Base-by-base conservation (phyloP, 2,329 filamentous ascomycete genomes). In the Furcasterigmium furcatum region DNA sequence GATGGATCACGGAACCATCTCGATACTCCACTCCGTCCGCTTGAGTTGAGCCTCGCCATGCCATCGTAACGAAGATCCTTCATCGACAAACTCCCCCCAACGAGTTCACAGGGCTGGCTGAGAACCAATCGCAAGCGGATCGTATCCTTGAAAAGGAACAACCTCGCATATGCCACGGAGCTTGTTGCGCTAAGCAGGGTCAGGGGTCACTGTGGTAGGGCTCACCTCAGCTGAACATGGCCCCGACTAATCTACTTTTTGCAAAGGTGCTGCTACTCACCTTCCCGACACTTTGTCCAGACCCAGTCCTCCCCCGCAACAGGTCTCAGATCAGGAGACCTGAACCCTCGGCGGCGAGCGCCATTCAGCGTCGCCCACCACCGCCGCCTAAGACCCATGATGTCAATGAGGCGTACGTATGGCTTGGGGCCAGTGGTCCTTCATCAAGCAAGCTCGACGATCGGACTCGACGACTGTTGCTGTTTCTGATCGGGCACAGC, bases 171-270 rank as follows among this genome's bases (percentile, higher is more conserved):
- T 48, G 39, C 25, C 47, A 49, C 27, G 22, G 36, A 42, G 43
- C 35, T 38, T 34, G 38, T 38, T 24, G 46, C 48, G 40, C 48
- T 52, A 47, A 41, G 27, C 50, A 45, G 38, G 46, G 48, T 47
- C 58, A 54, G 46, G 58, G 55, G 38, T 48, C 44, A 40, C 43
- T 43, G 52, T 52, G 52, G 55, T 64, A 61, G 56, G 60, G 61
- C 62, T 66, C 62, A 66, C 61, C 61, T 66, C 63, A 66, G 63
- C 63, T 66, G 63, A 64, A 61, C 50, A 54, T 61, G 54, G 52
- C 60, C 58, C 54, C 54, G 55, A 57, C 57, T 58, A 60, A 58
- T 52, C 57, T 55, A 48, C 54, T 52, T 62, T 60, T 50, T 52
- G 40, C 41, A 20, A 43, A 39, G 32, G 7, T 25, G 16, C 20